Conservation (phyloP, 192 early-diverging fungal species). For the Umbelopsis isabellina region DNA sequence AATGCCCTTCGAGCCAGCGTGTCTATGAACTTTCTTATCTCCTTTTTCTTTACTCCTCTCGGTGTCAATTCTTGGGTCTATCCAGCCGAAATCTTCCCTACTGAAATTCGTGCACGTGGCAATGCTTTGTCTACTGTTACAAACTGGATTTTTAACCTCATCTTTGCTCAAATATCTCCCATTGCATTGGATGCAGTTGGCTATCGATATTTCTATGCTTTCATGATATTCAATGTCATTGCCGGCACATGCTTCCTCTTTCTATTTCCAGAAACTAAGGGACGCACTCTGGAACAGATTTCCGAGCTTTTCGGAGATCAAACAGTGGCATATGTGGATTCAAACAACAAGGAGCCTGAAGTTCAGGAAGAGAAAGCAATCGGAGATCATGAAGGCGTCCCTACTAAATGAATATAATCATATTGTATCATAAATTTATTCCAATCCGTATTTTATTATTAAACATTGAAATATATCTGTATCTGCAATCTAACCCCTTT, state of each 20-base stretch:
- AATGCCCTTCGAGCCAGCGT: conserved; percentile 43
- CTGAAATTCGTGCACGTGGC: conserved; percentile 72
- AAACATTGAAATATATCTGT: too few relatives aligned
- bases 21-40: conserved; percentile 65
- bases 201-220: conserved; percentile 58
- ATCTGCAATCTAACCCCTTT: too few relatives aligned
- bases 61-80: conserved; percentile 80
- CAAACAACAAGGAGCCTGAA: not conserved
- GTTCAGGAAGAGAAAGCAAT: not conserved
- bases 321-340: not conserved
- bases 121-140: conserved; percentile 70
- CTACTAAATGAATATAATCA: too few relatives aligned
- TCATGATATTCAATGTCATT: conserved; percentile 51
- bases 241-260: conserved; percentile 49
- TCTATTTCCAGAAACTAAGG: conserved; percentile 69
- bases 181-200: conserved; percentile 58
- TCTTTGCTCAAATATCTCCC: conserved; percentile 63
- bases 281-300: conserved; percentile 71
- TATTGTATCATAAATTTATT: too few relatives aligned
- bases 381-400: not conserved
- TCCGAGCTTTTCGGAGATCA: conserved; percentile 57
- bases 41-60: conserved; percentile 74
- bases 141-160: conserved; percentile 78
- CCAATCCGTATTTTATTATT: too few relatives aligned
- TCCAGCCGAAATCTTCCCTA: conserved; percentile 77